Evolutionary conservation across 2,329 filamentous ascomycete species (phyloP), one percentile per base, ranked within the genome.

Genomic region (Penicillium sclerotigenum): DNA sequence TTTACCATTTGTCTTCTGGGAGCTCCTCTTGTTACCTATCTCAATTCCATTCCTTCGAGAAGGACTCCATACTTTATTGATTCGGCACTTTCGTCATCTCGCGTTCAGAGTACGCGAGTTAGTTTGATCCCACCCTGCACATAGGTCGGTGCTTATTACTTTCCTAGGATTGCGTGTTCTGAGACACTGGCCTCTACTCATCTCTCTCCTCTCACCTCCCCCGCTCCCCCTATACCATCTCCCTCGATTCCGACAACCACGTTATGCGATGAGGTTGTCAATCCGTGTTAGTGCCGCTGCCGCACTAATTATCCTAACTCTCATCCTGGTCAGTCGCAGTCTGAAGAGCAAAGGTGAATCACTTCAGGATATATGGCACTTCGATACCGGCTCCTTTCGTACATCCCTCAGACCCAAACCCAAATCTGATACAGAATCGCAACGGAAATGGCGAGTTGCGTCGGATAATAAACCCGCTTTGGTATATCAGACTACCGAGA

Each of bases 281-380:
- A 50, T 62, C n/a, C 60, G 70, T 59, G 58, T 63, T 63, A 68
- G 63, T 60, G 68, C 58, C 59, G 68, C 65, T 54, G 65, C 67
- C 52, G 66, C 62, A 59, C 65, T 72, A 47, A 64, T 72, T 49
- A 61, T 71, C 59, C 33, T 70, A 56, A 49, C 63, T 51, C 56
- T 72, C 37, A 31, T 70, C 57, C 56, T 72, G 24, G 54, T 72
- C 52, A 67, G 65, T 49, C 65, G 67, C 56, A 63, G 64, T 31
- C 45, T 68, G 48, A 58, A 62, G 41, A 34, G 57, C 46, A 56
- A 65, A 47, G 52, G 54, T 38, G 56, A 60, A 46, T 58, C 52
- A 14, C 59, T 67, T n/a, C 59, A 58, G 38, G 62, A 64, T 14
- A 60, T 68, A 59, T 71, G 65, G 68, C 63, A 58, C 29, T 69